Percentiles rank a stretch among this genome's conserved stretches.
These are phyloP conservation scores for Cyphellophora attinorum DNA, from an alignment of 2,329 filamentous ascomycete genomes.

Conservation along the genomic window DNA sequence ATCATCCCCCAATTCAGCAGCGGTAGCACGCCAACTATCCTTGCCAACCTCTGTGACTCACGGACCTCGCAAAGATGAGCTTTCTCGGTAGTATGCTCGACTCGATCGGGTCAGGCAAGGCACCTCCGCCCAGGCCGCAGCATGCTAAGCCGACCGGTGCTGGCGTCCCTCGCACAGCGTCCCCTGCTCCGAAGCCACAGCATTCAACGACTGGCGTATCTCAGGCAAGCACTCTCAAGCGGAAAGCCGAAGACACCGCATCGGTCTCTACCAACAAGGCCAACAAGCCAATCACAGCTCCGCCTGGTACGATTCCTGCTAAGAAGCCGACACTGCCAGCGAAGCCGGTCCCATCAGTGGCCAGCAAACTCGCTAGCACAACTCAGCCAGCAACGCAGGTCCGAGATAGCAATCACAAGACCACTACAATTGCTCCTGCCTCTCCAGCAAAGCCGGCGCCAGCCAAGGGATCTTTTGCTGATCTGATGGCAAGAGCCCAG, in stretches of 20 bases:
- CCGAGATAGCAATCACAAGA: constrained; percentile 2
- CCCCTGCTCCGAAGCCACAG: constrained; percentile 2
- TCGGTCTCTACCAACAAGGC: constrained; percentile 10
- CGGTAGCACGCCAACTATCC: constrained; percentile 2
- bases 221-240: constrained; percentile 11
- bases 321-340: background rate
- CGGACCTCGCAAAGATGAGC: constrained; percentile 16
- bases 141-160: background rate
- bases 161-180: background rate
- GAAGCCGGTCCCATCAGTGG: constrained; percentile 10
- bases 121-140: constrained; percentile 15
- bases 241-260: constrained; percentile 15
- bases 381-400: constrained; percentile 7
- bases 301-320: constrained; percentile 5
- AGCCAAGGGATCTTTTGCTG: constrained; percentile 50
- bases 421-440: constrained; percentile 6
- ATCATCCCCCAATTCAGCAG: constrained; percentile 3
- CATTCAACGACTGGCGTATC: constrained; percentile 5
- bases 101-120: constrained; percentile 35
- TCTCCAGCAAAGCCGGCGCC: constrained; percentile 23
- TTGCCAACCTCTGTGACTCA: background rate
- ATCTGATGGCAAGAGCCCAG: constrained; percentile 50
- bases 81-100: constrained; percentile 43
- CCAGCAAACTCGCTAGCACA: constrained; percentile 4
- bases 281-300: constrained; percentile 8